Percentiles rank a stretch among this genome's conserved stretches.
phyloP scores from a whole-genome alignment of 2,329 filamentous ascomycete species.

The Paecilomyces niveus region DNA sequence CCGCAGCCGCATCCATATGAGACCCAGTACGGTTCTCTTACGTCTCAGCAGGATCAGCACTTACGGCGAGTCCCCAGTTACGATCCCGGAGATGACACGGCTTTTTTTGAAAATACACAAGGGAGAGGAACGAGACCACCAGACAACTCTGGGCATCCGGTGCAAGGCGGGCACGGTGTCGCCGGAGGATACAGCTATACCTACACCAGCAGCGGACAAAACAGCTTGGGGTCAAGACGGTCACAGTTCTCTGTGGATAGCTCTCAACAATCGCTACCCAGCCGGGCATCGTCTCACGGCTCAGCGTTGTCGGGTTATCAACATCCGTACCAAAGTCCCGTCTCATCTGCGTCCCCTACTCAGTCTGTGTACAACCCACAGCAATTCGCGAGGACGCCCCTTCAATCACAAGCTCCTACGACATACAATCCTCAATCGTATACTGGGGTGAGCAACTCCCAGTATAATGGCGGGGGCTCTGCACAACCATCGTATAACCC shows the following conservation, averaged over 20 bases:
- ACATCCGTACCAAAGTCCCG: conserved; percentile 43
- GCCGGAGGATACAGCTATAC: conserved; percentile 27
- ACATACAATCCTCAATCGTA: conserved; percentile 69
- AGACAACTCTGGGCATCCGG: conserved; percentile 27
- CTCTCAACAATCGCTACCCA: conserved; percentile 28
- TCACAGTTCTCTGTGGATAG: conserved; percentile 26
- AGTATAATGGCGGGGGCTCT: conserved; percentile 18
- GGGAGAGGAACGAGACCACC: conserved; percentile 23
- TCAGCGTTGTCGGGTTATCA: conserved; percentile 41
- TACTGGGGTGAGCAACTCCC: conserved; percentile 16
- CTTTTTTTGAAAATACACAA: conserved; percentile 37
- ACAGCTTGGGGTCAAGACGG: conserved; percentile 26
- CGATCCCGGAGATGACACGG: conserved; percentile 66
- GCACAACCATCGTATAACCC: conserved; percentile 43
- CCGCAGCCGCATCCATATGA: conserved; percentile 17
- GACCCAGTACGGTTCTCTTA: conserved; percentile 34
- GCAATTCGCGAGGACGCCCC: conserved; percentile 46
- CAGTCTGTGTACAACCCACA: conserved; percentile 56
- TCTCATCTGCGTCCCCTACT: conserved; percentile 28
- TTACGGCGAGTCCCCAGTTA: conserved; percentile 61
- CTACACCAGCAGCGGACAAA: conserved; percentile 16
- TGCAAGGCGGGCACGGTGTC: conserved; percentile 29
- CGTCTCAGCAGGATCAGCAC: conserved; percentile 33
- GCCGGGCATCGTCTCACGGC: conserved; percentile 36
- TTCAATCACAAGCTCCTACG: conserved; percentile 39